Evolutionary conservation across 768 basidiomycete genomes (phyloP), one percentile per base, ranked within the genome.

Genomic region (Suillus variegatus): DNA sequence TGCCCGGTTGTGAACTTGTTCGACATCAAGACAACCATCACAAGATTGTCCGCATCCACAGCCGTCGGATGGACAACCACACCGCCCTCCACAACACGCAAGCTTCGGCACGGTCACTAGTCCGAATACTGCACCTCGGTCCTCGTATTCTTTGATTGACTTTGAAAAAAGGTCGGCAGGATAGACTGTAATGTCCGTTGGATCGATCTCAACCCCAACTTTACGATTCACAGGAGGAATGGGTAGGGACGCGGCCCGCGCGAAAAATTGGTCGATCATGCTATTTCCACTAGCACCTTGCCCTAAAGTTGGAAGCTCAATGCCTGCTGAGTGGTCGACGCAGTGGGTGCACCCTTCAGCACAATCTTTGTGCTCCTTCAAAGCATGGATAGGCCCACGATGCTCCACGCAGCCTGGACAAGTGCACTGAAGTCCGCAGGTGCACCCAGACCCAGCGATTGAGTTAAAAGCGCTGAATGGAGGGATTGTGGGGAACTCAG

Each of bases 361-460:
- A 54, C 82, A 83, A 69, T 80, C 79, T 43, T 69, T 32, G 52
- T 54, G 28, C 52, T 54, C 52, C 52, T 54, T 73, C 52, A 80
- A 80, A 22, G 78, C 82, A 65, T 86, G 73, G 20, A 81, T 80
- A 20, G 75, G 64, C 1, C 86, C 85, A n/a, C 89, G 87, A 71
- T 93, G 91, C 69, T 89, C 82, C 12, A 84, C 73, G 71, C 91
- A 93, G 41, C 90, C 90, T 0, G 90, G 90, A 75, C 91, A 93
- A 16, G 82, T 82, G 71, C 91, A 93, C 47, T 78, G 77, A 51
- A 85, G 74, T 38, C 90, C 90, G 71, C 91, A 92, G 9, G 87
- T 89, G 72, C 91, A 93, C 3, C 88, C 89, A 2, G 89, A 83
- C 16, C 86, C 88, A 2, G 89, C 88, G 14, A 89, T 74, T 6